phyloP scores from a whole-genome alignment of 208 protist genomes.

The Lotmaria passim region DNA sequence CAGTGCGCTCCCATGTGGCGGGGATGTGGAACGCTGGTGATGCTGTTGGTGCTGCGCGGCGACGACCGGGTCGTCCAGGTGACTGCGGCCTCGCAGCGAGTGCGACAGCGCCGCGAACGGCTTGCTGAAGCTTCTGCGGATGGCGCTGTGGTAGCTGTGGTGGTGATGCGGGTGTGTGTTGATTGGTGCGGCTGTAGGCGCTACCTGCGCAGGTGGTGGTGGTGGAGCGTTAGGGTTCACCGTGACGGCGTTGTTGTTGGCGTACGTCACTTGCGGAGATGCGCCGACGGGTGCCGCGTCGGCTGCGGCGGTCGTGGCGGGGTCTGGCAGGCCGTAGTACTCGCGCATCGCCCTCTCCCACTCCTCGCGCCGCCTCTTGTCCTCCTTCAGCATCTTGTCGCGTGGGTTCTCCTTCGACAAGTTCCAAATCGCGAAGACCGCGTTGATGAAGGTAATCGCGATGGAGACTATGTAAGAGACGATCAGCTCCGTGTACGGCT shows the following conservation, averaged over 20 bases:
- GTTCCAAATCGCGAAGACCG: slow-evolving; percentile 54
- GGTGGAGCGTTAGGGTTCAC: not conserved
- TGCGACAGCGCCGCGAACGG: slow-evolving; percentile 10
- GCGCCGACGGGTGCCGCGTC: not conserved
- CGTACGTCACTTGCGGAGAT: slow-evolving; percentile 27
- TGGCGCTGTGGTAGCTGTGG: slow-evolving; percentile 16
- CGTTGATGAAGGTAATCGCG: slow-evolving; percentile 46
- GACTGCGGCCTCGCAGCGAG: slow-evolving; percentile 16
- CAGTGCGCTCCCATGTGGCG: not conserved
- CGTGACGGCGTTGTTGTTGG: slow-evolving; percentile 13
- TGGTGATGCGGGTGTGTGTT: slow-evolving; percentile 1
- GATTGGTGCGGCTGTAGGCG: too few relatives aligned
- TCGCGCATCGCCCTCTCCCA: slow-evolving; percentile 32
- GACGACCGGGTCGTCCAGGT: not conserved
- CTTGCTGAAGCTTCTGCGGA: slow-evolving; percentile 1
- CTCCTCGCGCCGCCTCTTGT: slow-evolving; percentile 36
- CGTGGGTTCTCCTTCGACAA: slow-evolving; percentile 64
- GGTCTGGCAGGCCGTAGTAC: slow-evolving; percentile 22
- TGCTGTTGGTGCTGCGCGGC: slow-evolving; percentile 1
- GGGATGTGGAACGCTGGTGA: not conserved
- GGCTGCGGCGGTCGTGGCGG: not conserved
- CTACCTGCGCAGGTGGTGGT: too few relatives aligned
- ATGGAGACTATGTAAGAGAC: slow-evolving; percentile 72
- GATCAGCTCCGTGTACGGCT: slow-evolving; percentile 70
- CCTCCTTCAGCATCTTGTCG: slow-evolving; percentile 51